These are phyloP conservation scores for Spergularia azorica DNA, from an alignment of 179 eudicot species.

Conservation along the genomic window DNA sequence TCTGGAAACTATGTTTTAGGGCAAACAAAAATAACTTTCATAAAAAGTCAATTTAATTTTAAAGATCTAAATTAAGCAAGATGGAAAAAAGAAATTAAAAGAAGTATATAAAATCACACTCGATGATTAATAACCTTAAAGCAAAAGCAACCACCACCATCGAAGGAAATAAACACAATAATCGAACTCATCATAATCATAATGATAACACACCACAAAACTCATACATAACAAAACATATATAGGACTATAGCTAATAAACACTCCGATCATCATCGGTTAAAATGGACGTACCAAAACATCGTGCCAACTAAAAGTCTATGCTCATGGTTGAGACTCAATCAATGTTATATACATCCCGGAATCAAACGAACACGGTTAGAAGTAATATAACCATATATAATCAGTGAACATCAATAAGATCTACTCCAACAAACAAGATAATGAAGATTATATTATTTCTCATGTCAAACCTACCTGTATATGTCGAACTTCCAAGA, in stretches of 20 bases:
- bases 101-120: conserved; percentile 14
- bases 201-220: background rate
- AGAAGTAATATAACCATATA: no score
- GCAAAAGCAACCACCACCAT: conserved; percentile 35
- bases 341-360: no score
- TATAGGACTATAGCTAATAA: no score
- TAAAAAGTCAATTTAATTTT: background rate
- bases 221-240: background rate
- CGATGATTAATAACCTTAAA: conserved; percentile 33
- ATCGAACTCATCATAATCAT: conserved; percentile 9
- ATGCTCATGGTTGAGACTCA: no score
- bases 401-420: no score
- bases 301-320: background rate
- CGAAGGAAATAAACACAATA: background rate
- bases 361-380: no score
- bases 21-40: background rate
- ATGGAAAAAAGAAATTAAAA: no score
- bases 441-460: no score
- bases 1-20: background rate
- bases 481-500: no score
- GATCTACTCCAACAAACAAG: no score
- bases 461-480: no score
- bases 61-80: background rate
- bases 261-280: conserved; percentile 5
- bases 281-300: background rate